phyloP scores from a whole-genome alignment of 768 basidiomycete genomes.

The Rhizopogon sp. region DNA sequence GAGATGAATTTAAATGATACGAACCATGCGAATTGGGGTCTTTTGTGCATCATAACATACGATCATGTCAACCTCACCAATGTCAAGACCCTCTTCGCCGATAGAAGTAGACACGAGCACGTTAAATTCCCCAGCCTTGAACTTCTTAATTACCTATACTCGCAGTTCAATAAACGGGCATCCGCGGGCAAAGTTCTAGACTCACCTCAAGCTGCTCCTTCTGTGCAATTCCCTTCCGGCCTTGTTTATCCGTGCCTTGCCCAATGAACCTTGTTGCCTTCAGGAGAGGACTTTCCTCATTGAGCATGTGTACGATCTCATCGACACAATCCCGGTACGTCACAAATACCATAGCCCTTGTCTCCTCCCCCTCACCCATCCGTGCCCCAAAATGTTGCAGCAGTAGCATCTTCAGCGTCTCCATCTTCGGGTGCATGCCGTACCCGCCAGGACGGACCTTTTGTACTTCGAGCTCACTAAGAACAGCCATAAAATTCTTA shows the following conservation, averaged over 20 bases:
- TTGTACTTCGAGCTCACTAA: constrained; percentile 64
- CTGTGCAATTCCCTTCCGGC: constrained; percentile 85
- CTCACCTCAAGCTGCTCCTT: constrained; percentile 85
- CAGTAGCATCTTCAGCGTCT: constrained; percentile 66
- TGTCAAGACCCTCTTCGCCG: constrained; percentile 97
- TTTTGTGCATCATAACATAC: constrained; percentile 97
- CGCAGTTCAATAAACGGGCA: constrained; percentile 1
- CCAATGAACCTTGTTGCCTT: constrained; percentile 87
- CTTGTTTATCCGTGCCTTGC: constrained; percentile 79
- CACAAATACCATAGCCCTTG: constrained; percentile 91
- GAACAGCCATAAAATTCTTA: constrained; percentile 56
- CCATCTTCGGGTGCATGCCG: constrained; percentile 87
- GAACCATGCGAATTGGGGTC: constrained; percentile 92
- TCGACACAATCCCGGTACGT: constrained; percentile 89
- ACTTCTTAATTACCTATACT: constrained; percentile 73
- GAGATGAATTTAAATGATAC: constrained; percentile 13
- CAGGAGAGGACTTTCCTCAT: constrained; percentile 71
- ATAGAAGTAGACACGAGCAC: constrained; percentile 94
- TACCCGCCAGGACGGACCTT: constrained; percentile 42
- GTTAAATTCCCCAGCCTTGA: constrained; percentile 85
- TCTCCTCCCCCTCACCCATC: constrained; percentile 39
- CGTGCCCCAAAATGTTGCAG: constrained; percentile 65
- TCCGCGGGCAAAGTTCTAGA: neutral
- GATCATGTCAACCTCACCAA: constrained; percentile 95
- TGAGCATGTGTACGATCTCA: constrained; percentile 80